Evolutionary conservation across 345 rosid genomes (phyloP).

Genomic region (Eucalyptus pauciflora): DNA sequence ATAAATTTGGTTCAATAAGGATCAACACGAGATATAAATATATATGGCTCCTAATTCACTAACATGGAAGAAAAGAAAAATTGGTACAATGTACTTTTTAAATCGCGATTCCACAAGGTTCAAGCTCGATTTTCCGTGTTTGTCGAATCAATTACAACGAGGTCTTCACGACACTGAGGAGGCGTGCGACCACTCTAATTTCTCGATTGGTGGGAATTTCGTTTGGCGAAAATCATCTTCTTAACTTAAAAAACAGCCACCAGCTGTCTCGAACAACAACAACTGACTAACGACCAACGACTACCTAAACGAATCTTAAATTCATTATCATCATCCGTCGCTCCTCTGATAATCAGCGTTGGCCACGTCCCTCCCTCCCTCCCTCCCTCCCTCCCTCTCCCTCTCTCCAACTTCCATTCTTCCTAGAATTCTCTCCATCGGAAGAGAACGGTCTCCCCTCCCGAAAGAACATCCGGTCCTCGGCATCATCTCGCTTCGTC

Average conservation of each 20-base stretch:
- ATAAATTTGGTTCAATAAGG: neutral
- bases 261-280: neutral
- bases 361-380: neutral
- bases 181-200: neutral
- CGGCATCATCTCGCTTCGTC: neutral
- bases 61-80: neutral
- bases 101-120: fast-evolving
- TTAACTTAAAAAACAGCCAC: neutral
- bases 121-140: neutral
- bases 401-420: neutral
- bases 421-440: neutral
- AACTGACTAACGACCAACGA: neutral
- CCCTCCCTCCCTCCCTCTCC: neutral
- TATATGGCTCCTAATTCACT: fast-evolving
- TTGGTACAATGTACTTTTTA: fast-evolving
- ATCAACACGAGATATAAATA: neutral
- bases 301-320: neutral
- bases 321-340: neutral
- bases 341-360: neutral
- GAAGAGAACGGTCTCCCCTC: neutral
- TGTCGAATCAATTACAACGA: neutral
- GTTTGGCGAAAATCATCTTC: neutral
- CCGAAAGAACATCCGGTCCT: neutral
- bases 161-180: neutral
- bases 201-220: neutral